Evolutionary conservation across 768 basidiomycete genomes (phyloP), one percentile per base, ranked within the genome.

Genomic region (Boletus edulis): DNA sequence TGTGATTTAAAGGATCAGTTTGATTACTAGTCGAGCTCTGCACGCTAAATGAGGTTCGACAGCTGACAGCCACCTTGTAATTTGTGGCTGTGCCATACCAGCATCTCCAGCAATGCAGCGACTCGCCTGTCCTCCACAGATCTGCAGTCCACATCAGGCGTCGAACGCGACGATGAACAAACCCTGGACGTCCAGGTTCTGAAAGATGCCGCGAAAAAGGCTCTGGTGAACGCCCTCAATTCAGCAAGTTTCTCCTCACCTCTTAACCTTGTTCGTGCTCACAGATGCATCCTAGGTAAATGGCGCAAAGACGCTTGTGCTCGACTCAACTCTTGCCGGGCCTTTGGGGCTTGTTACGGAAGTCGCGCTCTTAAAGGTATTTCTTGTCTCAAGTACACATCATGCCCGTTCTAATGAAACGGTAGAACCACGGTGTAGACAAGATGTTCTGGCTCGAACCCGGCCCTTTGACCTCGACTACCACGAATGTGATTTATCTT

Each of bases 371-470:
- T 76, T 98, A 52, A 98, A 98, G 85, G 97, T 94, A 49, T 29
- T 62, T 65, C 37, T 5, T 32, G 37, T 45, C 22, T 29, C 35
- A 34, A 24, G 4, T 31, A 34, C 29, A 15, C 40, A 2, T 41
- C 48, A 13, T 51, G 49, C n/a, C 44, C 32, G 52, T 54, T 35
- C 37, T 61, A 27, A 66, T 52, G 27, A 17, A n/a, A 29, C 13
- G 22, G 52, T 62, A 98, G 96, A 91, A 98, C 67, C 95, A 98
- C 84, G 95, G 94, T 6, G 93, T 99, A 4, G 95, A 98, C 76
- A 97, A 97, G 78, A 96, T 99, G 91, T 97, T 95, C 75, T 99
- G 97, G 96, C 83, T 99, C 22, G 97, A 98, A 72, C 72, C 87
- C 12, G 95, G 95, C 17, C 86, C 91, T 10, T 73, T 98, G 44